Evolutionary conservation across 495 filamentous ascomycete genomes (phyloP).

Genomic region (Letharia columbiana): DNA sequence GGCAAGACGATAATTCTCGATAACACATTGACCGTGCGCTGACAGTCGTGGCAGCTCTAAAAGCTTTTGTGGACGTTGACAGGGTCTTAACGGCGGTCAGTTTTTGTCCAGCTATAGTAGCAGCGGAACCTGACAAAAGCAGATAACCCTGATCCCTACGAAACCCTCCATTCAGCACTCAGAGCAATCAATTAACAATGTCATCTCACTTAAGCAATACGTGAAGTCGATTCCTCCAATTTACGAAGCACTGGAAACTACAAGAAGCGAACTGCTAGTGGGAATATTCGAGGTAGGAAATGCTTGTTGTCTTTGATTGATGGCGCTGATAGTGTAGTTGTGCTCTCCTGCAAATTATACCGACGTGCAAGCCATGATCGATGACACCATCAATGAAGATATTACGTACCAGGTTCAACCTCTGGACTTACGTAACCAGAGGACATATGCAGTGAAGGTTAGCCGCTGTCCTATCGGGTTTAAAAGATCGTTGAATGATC

Average conservation of each 20-base stretch:
- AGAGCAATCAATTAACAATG: slow-evolving; percentile 75
- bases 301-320: neutral
- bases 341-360: slow-evolving; percentile 55
- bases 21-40: slow-evolving; percentile 13
- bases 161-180: slow-evolving; percentile 56
- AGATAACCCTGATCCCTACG: slow-evolving; percentile 61
- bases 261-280: slow-evolving; percentile 55
- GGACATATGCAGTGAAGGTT: slow-evolving; percentile 87
- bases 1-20: slow-evolving; percentile 29
- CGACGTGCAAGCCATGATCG: slow-evolving; percentile 55
- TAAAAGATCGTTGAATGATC: slow-evolving; percentile 1
- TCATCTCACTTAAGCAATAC: slow-evolving; percentile 80
- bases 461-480: slow-evolving; percentile 11
- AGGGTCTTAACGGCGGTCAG: slow-evolving; percentile 53
- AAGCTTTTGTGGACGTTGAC: slow-evolving; percentile 63
- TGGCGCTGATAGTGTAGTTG: slow-evolving; percentile 34
- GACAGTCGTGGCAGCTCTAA: slow-evolving; percentile 45
- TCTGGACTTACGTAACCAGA: slow-evolving; percentile 81
- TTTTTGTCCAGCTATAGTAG: slow-evolving; percentile 22
- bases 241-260: slow-evolving; percentile 56
- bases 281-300: slow-evolving; percentile 50
- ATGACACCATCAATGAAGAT: slow-evolving; percentile 69
- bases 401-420: slow-evolving; percentile 69
- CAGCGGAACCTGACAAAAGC: slow-evolving; percentile 25
- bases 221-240: slow-evolving; percentile 58